These are phyloP conservation scores for Podaxis mareebaensis DNA, from an alignment of 768 basidiomycete genomes.

Conservation along the genomic window DNA sequence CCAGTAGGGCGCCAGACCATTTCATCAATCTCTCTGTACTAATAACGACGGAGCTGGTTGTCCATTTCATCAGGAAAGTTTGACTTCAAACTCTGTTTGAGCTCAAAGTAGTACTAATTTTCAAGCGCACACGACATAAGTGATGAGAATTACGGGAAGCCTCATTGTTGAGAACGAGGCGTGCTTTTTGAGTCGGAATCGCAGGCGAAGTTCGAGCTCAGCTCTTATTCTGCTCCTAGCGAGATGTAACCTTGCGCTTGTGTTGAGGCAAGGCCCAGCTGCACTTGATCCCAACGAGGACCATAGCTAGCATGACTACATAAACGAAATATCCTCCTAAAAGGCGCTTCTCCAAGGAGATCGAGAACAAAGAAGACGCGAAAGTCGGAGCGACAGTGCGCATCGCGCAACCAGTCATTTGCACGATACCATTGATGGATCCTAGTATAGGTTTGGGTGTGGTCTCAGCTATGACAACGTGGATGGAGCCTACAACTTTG, in stretches of 20 bases:
- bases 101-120: too few relatives aligned
- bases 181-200: too few relatives aligned
- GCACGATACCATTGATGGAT: slow-evolving; percentile 54
- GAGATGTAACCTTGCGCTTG: background rate
- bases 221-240: background rate
- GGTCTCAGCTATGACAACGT: slow-evolving; percentile 43
- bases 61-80: background rate
- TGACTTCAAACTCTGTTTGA: background rate
- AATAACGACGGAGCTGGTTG: background rate
- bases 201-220: too few relatives aligned
- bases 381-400: slow-evolving; percentile 54
- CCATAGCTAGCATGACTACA: slow-evolving; percentile 31
- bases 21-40: background rate
- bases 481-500: slow-evolving; percentile 43
- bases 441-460: slow-evolving; percentile 43
- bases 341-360: slow-evolving; percentile 45
- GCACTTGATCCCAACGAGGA: slow-evolving; percentile 25
- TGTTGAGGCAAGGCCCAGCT: slow-evolving; percentile 1
- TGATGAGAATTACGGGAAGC: too few relatives aligned
- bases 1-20: background rate
- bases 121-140: too few relatives aligned
- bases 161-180: too few relatives aligned
- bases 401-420: slow-evolving; percentile 49
- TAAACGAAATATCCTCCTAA: slow-evolving; percentile 48
- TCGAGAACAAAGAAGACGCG: slow-evolving; percentile 57